Evolutionary conservation across 805 yeast genomes (phyloP).

Genomic region (Metschnikowia aberdeeniae): DNA sequence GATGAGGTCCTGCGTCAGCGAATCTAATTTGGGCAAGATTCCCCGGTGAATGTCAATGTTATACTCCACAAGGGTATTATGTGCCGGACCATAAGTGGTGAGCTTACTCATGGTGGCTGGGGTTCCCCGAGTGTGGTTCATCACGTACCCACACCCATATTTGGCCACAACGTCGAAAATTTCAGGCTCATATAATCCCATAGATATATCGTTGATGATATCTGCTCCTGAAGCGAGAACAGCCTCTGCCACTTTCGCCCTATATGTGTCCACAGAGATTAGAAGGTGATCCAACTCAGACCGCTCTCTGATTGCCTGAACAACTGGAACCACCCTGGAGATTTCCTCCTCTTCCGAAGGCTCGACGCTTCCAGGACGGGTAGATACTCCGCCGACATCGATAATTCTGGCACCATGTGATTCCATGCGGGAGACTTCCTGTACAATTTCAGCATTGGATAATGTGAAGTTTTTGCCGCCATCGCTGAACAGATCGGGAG

Average conservation of each 20-base stretch:
- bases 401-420: constrained; percentile 66
- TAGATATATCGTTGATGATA: constrained; percentile 86
- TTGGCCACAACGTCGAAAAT: constrained; percentile 71
- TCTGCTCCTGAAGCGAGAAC: constrained; percentile 79
- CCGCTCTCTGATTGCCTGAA: constrained; percentile 53
- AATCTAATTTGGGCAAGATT: constrained; percentile 13
- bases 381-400: constrained; percentile 91
- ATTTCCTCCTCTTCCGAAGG: constrained; percentile 65
- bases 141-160: constrained; percentile 68
- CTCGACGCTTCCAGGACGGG: constrained; percentile 76
- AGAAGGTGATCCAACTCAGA: constrained; percentile 39
- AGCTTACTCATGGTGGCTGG: constrained; percentile 66
- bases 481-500: constrained; percentile 95
- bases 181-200: constrained; percentile 62
- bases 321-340: constrained; percentile 63
- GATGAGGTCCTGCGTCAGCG: constrained; percentile 36
- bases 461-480: constrained; percentile 51
- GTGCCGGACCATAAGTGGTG: constrained; percentile 47
- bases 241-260: constrained; percentile 67
- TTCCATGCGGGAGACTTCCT: constrained; percentile 47
- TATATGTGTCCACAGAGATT: constrained; percentile 85
- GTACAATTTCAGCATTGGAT: constrained; percentile 39
- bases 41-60: constrained; percentile 16
- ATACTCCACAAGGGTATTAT: constrained; percentile 36
- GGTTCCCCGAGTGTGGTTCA: constrained; percentile 83